Evolutionary conservation across 2,329 filamentous ascomycete species (phyloP).

Genomic region (Pezicula rhizophila): DNA sequence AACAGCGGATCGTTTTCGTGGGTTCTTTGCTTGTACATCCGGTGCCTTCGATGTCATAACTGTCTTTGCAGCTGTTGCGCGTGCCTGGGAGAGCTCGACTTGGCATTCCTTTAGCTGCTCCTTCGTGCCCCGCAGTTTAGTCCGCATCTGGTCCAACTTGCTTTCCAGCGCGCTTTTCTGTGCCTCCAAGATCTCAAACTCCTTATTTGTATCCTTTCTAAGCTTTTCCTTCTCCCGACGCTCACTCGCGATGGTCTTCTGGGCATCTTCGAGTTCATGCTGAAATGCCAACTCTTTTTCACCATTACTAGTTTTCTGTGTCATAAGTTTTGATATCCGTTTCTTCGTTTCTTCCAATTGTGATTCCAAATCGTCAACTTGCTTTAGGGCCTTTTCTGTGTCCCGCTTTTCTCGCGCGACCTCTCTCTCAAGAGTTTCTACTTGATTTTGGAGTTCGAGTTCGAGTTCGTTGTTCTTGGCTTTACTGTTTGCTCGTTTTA

Average conservation of each 20-base stretch:
- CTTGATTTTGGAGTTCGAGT: slow-evolving; percentile 23
- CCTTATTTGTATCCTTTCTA: slow-evolving; percentile 44
- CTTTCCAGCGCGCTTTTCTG: slow-evolving; percentile 54
- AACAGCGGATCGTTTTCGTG: slow-evolving; percentile 35
- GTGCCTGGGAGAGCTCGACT: slow-evolving; percentile 35
- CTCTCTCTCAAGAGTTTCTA: slow-evolving; percentile 26
- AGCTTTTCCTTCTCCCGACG: slow-evolving; percentile 40
- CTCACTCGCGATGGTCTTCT: neutral
- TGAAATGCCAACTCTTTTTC: slow-evolving; percentile 22
- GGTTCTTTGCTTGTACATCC: slow-evolving; percentile 22
- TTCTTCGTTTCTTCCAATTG: neutral
- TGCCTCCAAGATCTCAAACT: slow-evolving; percentile 58
- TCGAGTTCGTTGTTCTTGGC: slow-evolving; percentile 17
- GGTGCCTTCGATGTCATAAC: slow-evolving; percentile 7
- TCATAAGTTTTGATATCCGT: slow-evolving; percentile 19
- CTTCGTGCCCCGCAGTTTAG: slow-evolving; percentile 55
- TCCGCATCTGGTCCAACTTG: slow-evolving; percentile 51
- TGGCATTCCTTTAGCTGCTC: slow-evolving; percentile 64
- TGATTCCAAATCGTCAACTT: slow-evolving; percentile 4
- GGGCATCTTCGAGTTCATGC: slow-evolving; percentile 8
- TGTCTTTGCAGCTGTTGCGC: slow-evolving; percentile 22
- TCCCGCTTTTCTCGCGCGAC: slow-evolving; percentile 38
- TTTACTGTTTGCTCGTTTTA: slow-evolving; percentile 15
- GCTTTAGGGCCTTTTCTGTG: slow-evolving; percentile 29
- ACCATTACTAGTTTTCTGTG: slow-evolving; percentile 3